These are phyloP conservation scores for Amaranthus hypochondriacus DNA, from an alignment of 148 eudicot genomes.

Conservation along the genomic window DNA sequence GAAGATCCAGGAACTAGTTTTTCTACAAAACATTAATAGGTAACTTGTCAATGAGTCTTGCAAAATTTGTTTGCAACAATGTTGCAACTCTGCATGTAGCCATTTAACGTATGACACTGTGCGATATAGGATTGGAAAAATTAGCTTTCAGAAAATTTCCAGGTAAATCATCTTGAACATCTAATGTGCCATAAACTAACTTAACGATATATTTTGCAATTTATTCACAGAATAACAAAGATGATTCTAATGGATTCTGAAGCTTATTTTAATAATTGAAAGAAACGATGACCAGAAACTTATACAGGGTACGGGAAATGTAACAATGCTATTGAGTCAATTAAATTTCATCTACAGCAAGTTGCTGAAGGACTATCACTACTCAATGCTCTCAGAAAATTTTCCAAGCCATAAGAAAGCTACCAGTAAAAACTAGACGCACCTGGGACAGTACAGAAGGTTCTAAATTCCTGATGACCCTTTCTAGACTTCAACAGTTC, in stretches of 20 bases:
- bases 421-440: conserved; percentile 33
- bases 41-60: background rate
- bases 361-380: background rate
- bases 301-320: background rate
- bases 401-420: background rate
- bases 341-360: background rate
- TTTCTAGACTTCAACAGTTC: conserved; percentile 41
- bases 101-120: too few relatives aligned
- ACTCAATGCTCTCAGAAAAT: background rate
- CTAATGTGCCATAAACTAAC: too few relatives aligned
- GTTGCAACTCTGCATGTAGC: too few relatives aligned
- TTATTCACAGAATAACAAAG: background rate
- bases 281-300: background rate
- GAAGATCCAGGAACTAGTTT: background rate
- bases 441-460: conserved; percentile 62
- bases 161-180: background rate
- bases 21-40: background rate
- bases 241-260: background rate
- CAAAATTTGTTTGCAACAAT: background rate
- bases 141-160: background rate
- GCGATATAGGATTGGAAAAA: background rate
- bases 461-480: conserved; percentile 43
- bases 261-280: background rate
- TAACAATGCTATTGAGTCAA: background rate
- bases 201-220: background rate